Evolutionary conservation across 1,284 basidiomycete species (phyloP).

Genomic region (Malassezia psittaci): DNA sequence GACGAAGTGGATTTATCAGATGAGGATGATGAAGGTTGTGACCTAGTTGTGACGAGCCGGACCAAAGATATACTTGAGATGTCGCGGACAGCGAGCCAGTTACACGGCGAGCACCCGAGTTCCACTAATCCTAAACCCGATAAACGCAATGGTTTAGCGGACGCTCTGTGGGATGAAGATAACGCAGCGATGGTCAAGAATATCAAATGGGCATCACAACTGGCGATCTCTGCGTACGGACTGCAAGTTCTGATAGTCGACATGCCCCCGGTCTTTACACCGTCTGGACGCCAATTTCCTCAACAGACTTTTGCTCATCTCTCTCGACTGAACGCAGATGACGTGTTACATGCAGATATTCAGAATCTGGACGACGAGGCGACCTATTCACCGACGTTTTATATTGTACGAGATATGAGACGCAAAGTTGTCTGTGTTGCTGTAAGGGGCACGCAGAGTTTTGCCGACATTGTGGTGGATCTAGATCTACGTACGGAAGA

Average conservation of each 20-base stretch:
- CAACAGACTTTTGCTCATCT: conserved; percentile 44
- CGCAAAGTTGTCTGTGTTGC: conserved; percentile 42
- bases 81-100: conserved; percentile 13
- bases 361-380: conserved; percentile 40
- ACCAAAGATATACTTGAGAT: conserved; percentile 41
- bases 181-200: conserved; percentile 28
- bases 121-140: background rate
- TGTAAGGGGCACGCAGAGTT: conserved; percentile 43
- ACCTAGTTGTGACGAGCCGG: conserved; percentile 40
- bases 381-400: conserved; percentile 43
- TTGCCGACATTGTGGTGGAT: conserved; percentile 46
- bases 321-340: conserved; percentile 37
- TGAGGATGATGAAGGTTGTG: conserved; percentile 27
- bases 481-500: conserved; percentile 39
- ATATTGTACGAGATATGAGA: conserved; percentile 37
- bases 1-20: conserved; percentile 13
- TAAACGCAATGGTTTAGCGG: background rate
- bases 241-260: conserved; percentile 29
- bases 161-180: conserved; percentile 16
- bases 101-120: background rate
- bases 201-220: conserved; percentile 44
- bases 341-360: conserved; percentile 45
- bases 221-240: conserved; percentile 39
- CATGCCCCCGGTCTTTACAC: conserved; percentile 42
- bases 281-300: conserved; percentile 39